A percentile compares a stretch with the other conserved stretches of the same genome.
Evolutionary conservation across 2,329 filamentous ascomycete genomes (phyloP).

Genomic region (Gaeumannomyces sp.): DNA sequence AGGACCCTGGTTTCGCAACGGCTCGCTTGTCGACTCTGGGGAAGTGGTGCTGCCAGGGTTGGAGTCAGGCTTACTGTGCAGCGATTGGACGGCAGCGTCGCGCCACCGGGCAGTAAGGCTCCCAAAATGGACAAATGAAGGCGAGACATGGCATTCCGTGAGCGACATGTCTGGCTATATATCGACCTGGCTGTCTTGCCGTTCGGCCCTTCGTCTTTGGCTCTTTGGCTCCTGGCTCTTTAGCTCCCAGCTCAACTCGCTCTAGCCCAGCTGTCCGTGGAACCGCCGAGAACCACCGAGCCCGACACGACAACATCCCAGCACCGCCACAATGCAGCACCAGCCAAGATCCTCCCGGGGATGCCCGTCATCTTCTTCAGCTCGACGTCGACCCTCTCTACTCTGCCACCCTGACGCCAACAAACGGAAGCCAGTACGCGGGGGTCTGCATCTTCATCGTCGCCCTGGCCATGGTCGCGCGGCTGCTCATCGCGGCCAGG

Average conservation of each 20-base stretch:
- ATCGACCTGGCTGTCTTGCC: not conserved
- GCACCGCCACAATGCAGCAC: not conserved
- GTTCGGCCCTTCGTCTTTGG: not conserved
- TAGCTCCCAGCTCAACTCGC: too few species aligned
- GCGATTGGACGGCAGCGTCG: too few species aligned
- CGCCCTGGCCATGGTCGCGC: slow-evolving; percentile 52
- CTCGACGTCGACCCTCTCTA: slow-evolving; percentile 55
- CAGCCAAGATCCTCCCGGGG: too few species aligned
- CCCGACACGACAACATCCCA: not conserved
- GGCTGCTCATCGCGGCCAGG: slow-evolving; percentile 53
- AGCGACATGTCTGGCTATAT: not conserved
- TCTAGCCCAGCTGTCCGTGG: too few species aligned
- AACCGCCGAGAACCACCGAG: too few species aligned
- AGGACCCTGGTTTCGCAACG: not conserved
- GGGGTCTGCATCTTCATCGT: slow-evolving; percentile 69
- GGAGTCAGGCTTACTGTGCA: not conserved
- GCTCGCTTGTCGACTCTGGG: not conserved
- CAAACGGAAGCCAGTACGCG: slow-evolving; percentile 52
- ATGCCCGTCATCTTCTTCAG: slow-evolving; percentile 39
- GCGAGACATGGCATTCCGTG: too few species aligned
- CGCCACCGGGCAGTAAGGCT: not conserved
- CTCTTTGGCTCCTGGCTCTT: too few species aligned
- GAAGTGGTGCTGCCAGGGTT: not conserved
- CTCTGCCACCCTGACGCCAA: slow-evolving; percentile 56
- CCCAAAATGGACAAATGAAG: not conserved